Base-by-base conservation (phyloP, 2,329 filamentous ascomycete genomes). In the Penicillium sclerotiorum region DNA sequence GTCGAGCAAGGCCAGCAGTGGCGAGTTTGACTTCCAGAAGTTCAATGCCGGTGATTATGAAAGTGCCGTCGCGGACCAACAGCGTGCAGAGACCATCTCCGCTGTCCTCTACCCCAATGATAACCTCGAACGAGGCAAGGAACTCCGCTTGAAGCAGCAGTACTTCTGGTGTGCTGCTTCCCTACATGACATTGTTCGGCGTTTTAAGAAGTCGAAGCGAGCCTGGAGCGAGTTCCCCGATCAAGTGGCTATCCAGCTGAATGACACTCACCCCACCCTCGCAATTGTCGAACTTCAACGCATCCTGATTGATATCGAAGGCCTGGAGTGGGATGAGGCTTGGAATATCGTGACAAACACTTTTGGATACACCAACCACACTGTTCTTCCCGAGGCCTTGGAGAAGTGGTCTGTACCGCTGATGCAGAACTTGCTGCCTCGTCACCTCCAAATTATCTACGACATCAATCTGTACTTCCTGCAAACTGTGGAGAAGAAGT, bases 101-200 rank as follows among this genome's bases (percentile, higher is more conserved):
- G 93, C 93, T 25, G 94, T 99, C 12, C 77, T 99, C 37, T 99
- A 99, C 68, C 94, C 94, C 52, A 99, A 99, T 66, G 93, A 97
- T 74, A 97, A 96, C 73, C 83, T 99, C 37, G 93, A 97, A 59
- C 84, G 91, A 58, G 94, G 94, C 56, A 99, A 99, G 74, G 94
- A 99, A 78, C 84, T 99, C 56, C 90, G 94, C 46, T 76, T 99
- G 72, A 99, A 99, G 82, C 94, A 99, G 73, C 94, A 99, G 73
- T 99, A 99, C 80, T 99, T 99, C 77, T 99, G 94, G 94, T 95
- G 96, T 66, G 92, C 94, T 45, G 94, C 94, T 13, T 99, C 94
- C 13, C 81, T 99, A 4, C 90, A 90, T 67, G 94, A 99, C 65
- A 99, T 99, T 68, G 88, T 99, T 52, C 89, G 94, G 50, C 87